A percentile compares a stretch with the other conserved stretches of the same genome.
phyloP scores from a whole-genome alignment of 2,329 filamentous ascomycete species.

The Trichoderma brevicompactum region DNA sequence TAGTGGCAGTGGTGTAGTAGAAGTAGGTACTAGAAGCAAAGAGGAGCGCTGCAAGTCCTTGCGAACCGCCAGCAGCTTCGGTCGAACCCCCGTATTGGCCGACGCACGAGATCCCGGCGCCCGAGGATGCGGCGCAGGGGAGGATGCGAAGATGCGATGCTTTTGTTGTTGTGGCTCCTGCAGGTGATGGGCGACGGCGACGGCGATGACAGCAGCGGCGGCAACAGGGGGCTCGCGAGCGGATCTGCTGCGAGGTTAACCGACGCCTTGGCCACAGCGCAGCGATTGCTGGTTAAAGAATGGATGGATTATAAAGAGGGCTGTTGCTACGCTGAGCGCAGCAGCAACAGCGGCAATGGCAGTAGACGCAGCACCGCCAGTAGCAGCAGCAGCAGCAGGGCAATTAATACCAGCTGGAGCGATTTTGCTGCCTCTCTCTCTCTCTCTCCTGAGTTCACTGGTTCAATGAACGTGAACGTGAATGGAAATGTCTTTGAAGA shows the following conservation, averaged over 20 bases:
- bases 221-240: slow-evolving; percentile 15
- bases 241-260: slow-evolving; percentile 1
- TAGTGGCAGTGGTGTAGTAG: not conserved
- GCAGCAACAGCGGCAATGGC: not conserved
- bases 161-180: slow-evolving; percentile 21
- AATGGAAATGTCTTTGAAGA: not conserved
- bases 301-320: not conserved
- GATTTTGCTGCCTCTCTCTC: no score
- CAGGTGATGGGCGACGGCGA: slow-evolving; percentile 18
- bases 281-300: not conserved
- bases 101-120: slow-evolving; percentile 18
- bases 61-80: not conserved
- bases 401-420: not conserved
- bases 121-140: slow-evolving; percentile 13
- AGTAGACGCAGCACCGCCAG: not conserved
- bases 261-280: no score
- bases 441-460: no score
- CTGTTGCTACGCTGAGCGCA: not conserved
- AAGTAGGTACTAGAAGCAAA: no score
- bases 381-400: not conserved
- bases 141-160: slow-evolving; percentile 24
- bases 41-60: not conserved
- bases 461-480: not conserved
- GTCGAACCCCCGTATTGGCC: not conserved
- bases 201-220: slow-evolving; percentile 5